Conservation (phyloP, 129 eudicot genomes). For the Saussurea involucrata region DNA sequence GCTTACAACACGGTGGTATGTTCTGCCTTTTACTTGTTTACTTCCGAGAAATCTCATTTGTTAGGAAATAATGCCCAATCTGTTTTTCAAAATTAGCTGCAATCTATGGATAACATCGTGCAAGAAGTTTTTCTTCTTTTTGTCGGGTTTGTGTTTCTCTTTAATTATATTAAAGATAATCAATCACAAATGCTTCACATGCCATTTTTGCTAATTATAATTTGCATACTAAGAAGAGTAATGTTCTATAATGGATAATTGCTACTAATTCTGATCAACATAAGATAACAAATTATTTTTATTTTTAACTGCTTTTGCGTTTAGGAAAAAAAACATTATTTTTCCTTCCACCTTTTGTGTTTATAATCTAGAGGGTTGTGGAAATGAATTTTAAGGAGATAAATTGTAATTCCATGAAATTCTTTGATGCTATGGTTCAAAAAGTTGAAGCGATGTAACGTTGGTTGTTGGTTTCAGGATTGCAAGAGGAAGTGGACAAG, state of each 20-base stretch:
- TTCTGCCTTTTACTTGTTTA: not conserved
- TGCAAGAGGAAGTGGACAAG: conserved; percentile 83
- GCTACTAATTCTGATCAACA: not conserved
- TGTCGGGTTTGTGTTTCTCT: not conserved
- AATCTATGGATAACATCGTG: not conserved
- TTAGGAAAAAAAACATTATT: too few species aligned
- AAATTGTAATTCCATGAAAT: too few species aligned
- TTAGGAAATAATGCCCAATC: not conserved
- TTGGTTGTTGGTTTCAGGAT: conserved; percentile 22
- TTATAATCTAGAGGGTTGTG: too few species aligned
- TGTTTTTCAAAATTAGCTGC: not conserved
- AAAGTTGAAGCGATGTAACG: not conserved
- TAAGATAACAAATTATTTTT: not conserved
- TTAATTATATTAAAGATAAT: not conserved
- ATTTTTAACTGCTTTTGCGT: not conserved
- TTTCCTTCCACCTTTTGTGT: too few species aligned
- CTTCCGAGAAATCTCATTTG: not conserved
- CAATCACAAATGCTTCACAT: not conserved
- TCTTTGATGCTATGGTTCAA: too few species aligned
- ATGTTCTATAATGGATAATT: not conserved
- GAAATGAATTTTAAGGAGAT: too few species aligned
- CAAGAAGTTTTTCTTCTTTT: not conserved
- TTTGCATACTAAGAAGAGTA: not conserved
- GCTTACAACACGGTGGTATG: conserved; percentile 92
- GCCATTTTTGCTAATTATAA: not conserved